phyloP scores from a whole-genome alignment of 345 rosid genomes.

The Heritiera littoralis region DNA sequence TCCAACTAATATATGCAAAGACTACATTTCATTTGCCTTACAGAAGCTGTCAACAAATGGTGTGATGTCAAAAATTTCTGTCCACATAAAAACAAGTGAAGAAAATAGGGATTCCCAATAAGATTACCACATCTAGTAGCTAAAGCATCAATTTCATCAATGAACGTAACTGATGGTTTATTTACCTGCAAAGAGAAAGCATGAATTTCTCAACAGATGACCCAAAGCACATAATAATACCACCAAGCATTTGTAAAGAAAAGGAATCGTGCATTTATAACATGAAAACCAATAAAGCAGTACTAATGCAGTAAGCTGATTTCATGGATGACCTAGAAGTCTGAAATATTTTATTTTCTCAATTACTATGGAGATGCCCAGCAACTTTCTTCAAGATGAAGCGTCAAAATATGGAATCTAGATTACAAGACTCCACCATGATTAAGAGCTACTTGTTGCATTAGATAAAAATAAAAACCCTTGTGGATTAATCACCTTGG shows the following conservation, averaged over 20 bases:
- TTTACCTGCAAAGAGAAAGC: constrained; percentile 66
- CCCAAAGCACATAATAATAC: constrained; percentile 3
- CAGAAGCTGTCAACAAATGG: background rate
- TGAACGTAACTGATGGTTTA: constrained; percentile 90
- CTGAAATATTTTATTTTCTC: constrained; percentile 7
- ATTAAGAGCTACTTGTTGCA: constrained; percentile 14
- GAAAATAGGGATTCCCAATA: background rate
- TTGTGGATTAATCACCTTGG: constrained; percentile 57
- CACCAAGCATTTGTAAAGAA: constrained; percentile 9
- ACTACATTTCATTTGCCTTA: constrained; percentile 1
- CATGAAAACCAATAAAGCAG: background rate
- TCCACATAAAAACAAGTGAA: constrained; percentile 8
- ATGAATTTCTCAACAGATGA: constrained; percentile 24
- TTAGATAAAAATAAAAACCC: background rate
- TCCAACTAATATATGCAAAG: constrained; percentile 14
- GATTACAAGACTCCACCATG: background rate
- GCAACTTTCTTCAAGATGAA: constrained; percentile 2
- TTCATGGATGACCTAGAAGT: background rate
- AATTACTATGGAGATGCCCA: background rate
- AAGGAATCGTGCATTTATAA: background rate
- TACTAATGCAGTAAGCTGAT: constrained; percentile 8
- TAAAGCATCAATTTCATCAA: constrained; percentile 93
- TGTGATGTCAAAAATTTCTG: background rate
- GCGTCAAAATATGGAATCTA: background rate
- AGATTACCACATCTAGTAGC: constrained; percentile 66